These are phyloP conservation scores for Ceratonia siliqua DNA, from an alignment of 306 rosid genomes.

Conservation along the genomic window DNA sequence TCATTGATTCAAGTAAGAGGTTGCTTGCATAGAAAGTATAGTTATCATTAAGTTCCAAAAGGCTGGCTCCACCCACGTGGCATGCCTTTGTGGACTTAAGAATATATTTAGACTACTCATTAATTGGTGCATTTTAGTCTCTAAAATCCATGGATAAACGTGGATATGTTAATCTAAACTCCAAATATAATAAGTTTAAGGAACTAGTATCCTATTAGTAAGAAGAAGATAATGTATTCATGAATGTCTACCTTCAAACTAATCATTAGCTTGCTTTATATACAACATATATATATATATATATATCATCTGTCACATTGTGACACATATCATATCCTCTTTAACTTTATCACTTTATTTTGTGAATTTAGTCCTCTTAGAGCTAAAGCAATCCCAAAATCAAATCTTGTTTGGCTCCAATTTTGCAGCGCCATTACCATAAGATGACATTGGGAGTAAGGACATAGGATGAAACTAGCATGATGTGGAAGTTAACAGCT, in stretches of 20 bases:
- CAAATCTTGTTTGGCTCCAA: conserved; percentile 19
- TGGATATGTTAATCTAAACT: background rate
- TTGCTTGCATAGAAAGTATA: conserved; percentile 25
- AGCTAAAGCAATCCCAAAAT: conserved; percentile 46
- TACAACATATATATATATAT: background rate
- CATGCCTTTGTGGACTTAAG: conserved; percentile 22
- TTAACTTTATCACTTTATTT: conserved; percentile 32
- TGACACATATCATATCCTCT: conserved; percentile 4
- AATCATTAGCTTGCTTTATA: conserved; percentile 38
- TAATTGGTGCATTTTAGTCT: conserved; percentile 14
- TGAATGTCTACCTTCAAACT: conserved; percentile 31
- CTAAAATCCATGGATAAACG: conserved; percentile 19
- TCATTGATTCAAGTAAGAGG: conserved; percentile 18
- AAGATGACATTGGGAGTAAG: background rate
- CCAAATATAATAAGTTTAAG: background rate
- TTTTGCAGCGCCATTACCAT: background rate
- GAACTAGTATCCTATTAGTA: background rate
- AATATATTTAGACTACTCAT: conserved; percentile 3
- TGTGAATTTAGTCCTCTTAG: conserved; percentile 34
- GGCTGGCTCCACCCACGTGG: conserved; percentile 39
- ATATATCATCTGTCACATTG: too few species aligned
- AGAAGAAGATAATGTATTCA: background rate
- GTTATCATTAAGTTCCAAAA: conserved; percentile 40
- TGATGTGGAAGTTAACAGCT: too few species aligned
- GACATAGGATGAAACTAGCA: too few species aligned